Conservation (phyloP, 1,284 basidiomycete species). For the Farysia itapuensis region DNA sequence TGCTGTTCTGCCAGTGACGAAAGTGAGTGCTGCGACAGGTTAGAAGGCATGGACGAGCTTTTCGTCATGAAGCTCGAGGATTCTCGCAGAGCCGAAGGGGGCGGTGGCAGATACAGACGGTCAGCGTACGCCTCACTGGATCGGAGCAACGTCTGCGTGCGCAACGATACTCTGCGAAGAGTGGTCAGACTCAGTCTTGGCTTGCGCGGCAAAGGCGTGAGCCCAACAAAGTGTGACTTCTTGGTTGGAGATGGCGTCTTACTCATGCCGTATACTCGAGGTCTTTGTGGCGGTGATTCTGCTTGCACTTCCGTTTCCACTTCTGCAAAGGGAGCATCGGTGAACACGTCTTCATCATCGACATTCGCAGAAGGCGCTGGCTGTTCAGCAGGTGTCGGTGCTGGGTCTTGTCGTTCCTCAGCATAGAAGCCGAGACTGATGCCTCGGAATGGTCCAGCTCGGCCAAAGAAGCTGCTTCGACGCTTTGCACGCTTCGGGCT, state of each 20-base stretch:
- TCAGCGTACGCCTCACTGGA: conserved; percentile 34
- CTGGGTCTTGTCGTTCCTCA: conserved; percentile 20
- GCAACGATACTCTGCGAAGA: conserved; percentile 30
- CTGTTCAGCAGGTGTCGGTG: conserved; percentile 1
- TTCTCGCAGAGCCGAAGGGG: conserved; percentile 7
- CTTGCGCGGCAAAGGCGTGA: conserved; percentile 29
- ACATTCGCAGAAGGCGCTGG: neutral
- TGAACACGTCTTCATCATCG: neutral
- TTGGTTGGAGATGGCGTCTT: conserved; percentile 34
- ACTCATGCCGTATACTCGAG: conserved; percentile 10
- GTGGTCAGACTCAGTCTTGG: conserved; percentile 33
- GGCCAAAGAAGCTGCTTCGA: conserved; percentile 42
- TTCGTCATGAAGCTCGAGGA: conserved; percentile 14
- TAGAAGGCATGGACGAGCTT: conserved; percentile 28
- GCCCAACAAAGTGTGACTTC: conserved; percentile 23
- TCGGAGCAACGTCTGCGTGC: conserved; percentile 31
- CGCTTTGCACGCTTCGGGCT: conserved; percentile 37
- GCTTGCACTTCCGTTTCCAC: conserved; percentile 4
- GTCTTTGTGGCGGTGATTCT: conserved; percentile 2
- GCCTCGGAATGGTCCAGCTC: conserved; percentile 29
- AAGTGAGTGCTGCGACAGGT: conserved; percentile 13
- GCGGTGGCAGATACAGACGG: conserved; percentile 30
- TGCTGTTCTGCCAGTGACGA: neutral
- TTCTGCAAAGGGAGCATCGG: neutral
- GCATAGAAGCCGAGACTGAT: conserved; percentile 41